phyloP scores from a whole-genome alignment of 768 basidiomycete genomes.

The Rhodosporidiobolus sp. region DNA sequence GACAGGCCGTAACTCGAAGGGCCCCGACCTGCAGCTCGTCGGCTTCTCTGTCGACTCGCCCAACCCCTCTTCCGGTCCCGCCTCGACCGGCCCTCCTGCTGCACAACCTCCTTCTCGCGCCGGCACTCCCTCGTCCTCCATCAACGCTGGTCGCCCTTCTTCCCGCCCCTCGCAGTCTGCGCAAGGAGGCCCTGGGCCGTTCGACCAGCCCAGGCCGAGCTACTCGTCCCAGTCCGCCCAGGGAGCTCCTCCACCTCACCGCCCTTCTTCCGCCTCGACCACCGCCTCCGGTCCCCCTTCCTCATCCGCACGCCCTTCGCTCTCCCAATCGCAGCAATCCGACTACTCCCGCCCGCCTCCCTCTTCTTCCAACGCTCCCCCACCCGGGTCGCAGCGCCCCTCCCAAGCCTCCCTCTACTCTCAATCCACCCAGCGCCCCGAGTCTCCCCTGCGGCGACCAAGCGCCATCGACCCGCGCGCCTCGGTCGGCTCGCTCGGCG shows the following conservation, averaged over 20 bases:
- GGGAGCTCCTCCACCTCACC: too few relatives aligned
- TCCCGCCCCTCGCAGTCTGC: not conserved
- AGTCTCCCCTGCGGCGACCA: not conserved
- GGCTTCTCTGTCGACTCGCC: constrained; percentile 39
- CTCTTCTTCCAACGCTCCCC: not conserved
- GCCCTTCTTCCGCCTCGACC: not conserved
- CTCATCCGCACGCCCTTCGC: not conserved
- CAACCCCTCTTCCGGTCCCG: not conserved
- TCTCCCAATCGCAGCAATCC: not conserved
- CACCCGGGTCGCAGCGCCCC: not conserved
- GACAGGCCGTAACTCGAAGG: constrained; percentile 15
- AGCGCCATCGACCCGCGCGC: too few relatives aligned
- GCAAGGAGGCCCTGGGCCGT: too few relatives aligned
- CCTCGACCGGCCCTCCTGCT: not conserved
- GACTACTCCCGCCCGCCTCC: constrained; percentile 2
- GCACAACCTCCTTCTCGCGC: not conserved
- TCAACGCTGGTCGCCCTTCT: not conserved
- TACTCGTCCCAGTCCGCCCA: not conserved
- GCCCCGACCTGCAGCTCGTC: constrained; percentile 21
- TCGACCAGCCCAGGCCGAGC: not conserved
- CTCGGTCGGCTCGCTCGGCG: too few relatives aligned
- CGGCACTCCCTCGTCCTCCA: not conserved
- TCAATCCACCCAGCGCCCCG: not conserved
- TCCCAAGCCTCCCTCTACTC: not conserved
- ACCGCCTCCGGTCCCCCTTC: not conserved